Evolutionary conservation across 768 basidiomycete genomes (phyloP), one percentile per base, ranked within the genome.

Genomic region (Boletus rex-veris): DNA sequence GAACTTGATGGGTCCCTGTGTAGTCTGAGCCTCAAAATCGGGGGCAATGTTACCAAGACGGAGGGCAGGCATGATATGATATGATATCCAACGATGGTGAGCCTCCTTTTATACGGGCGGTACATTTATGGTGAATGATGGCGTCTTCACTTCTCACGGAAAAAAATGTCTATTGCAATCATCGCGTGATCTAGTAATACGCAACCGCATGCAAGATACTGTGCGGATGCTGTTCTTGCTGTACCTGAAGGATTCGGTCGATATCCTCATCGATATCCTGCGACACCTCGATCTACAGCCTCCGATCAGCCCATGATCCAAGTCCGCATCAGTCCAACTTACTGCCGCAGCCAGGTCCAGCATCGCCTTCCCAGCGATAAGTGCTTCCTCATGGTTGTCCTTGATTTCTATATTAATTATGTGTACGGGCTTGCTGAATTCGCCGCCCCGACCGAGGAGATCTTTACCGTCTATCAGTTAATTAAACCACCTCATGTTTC

Each of bases 311-410:
- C 51, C 45, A 21, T 55, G 19, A 53, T 52, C 43, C 44, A 26
- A 21, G 26, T 24, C 31, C 12, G 41, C 46, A 35, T 35, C 36
- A 40, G 5, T 30, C 12, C 16, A 30, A 78, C 92, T 74, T 64
- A 97, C 96, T 50, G 94, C 88, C 45, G 83, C 77, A 8, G 92
- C 93, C 19, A 99, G 76, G 64, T 96, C 95, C 28, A 98, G 76
- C 68, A 98, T 94, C 3, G 96, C 94, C 70, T 86, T 91, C 16
- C 97, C 96, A 24, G 97, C 97, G 59, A 98, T 92, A 44, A 89
- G 77, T 1, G 97, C 97, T 72, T 99, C 97, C 77, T 98, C 97
- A 63, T 98, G 95, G 66, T 97, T 98, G 73, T 99, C 97, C 75
- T 91, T 97, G 73, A 98, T 98, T 67, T 99, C 97, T 56, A 98